phyloP scores from a whole-genome alignment of 2,329 filamentous ascomycete genomes.

The Trichoderma koningiopsis region DNA sequence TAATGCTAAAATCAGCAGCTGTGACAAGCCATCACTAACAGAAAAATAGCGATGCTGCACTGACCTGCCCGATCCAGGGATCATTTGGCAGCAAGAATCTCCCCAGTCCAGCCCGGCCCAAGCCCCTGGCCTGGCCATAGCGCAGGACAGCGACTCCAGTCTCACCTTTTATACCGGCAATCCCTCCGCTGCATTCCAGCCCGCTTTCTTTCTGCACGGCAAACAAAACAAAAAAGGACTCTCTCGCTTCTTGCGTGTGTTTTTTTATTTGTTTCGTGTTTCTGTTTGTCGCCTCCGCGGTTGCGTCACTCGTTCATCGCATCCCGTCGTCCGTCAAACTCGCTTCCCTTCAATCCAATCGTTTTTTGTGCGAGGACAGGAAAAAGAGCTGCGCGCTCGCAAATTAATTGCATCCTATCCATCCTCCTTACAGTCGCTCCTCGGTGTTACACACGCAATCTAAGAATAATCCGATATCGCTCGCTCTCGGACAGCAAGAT shows the following conservation, averaged over 20 bases:
- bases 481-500: neutral
- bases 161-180: neutral
- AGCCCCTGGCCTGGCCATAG: neutral
- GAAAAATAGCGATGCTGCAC: neutral
- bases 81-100: neutral
- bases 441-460: neutral
- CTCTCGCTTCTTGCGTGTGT: neutral
- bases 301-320: conserved; percentile 21
- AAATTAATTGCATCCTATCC: neutral
- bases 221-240: neutral
- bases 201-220: neutral
- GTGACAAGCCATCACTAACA: neutral
- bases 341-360: neutral
- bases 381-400: neutral
- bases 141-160: neutral
- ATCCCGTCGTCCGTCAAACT: neutral
- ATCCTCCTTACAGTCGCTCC: neutral
- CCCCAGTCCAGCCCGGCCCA: neutral
- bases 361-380: neutral
- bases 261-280: neutral
- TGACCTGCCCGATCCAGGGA: neutral
- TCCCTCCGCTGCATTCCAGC: neutral
- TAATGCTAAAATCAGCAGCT: neutral
- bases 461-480: neutral
- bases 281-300: neutral